Conservation (phyloP, 139 green algal genomes). For the Chloropicon primus region DNA sequence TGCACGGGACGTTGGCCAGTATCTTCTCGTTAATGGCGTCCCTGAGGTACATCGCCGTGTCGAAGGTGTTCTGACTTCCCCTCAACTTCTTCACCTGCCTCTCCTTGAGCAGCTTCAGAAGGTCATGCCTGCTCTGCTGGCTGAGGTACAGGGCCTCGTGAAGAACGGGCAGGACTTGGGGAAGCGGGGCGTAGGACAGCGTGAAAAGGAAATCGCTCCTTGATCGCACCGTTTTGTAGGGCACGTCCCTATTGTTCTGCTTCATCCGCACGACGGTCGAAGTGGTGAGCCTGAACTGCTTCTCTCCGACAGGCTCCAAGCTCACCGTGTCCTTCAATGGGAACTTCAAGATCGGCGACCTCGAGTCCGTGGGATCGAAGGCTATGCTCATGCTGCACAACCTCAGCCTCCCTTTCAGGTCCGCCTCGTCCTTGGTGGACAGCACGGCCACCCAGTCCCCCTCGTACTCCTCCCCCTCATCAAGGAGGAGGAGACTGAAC, state of each 20-base stretch:
- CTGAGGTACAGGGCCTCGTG: conserved; percentile 44
- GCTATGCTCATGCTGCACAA: conserved; percentile 67
- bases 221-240: conserved; percentile 28
- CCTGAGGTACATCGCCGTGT: background rate
- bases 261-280: conserved; percentile 45
- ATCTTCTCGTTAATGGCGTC: background rate
- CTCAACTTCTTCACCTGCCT: background rate
- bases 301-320: conserved; percentile 17
- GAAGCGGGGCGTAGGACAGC: conserved; percentile 44
- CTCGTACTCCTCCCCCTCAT: conserved; percentile 69
- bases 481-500: conserved; percentile 71
- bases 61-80: background rate
- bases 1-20: background rate
- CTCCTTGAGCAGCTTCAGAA: background rate
- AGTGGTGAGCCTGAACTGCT: conserved; percentile 14
- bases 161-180: conserved; percentile 40
- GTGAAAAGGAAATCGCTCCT: conserved; percentile 41
- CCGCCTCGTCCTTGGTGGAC: background rate
- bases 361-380: conserved; percentile 69
- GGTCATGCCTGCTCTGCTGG: conserved; percentile 5
- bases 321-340: conserved; percentile 19
- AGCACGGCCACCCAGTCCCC: conserved; percentile 16
- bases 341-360: conserved; percentile 65
- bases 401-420: conserved; percentile 54
- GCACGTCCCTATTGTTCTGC: conserved; percentile 48